Base-by-base conservation (phyloP, 2,329 filamentous ascomycete genomes). In the Paecilomyces variotii region DNA sequence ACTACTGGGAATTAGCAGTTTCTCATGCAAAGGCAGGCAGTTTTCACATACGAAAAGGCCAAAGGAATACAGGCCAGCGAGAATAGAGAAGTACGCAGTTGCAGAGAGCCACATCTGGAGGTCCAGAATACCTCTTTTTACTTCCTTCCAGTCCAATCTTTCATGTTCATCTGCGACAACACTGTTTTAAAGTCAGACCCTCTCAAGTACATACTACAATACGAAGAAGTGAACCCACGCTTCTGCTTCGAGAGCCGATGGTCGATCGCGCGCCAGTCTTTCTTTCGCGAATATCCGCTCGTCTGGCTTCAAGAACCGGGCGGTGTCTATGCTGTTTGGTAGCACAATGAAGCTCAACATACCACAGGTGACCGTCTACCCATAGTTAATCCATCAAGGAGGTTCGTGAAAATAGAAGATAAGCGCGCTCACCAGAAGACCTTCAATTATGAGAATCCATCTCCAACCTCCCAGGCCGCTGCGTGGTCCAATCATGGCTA, bases 371-470 rank as follows among this genome's bases (percentile, higher is more conserved):
- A 84, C 74, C 1, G 84, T 87, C 80, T 83, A 51, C 2, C 4
- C n/a, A 6, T 27, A 4, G 39, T 32, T 19, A n/a, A 28, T 63
- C 28, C 63, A 57, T 7, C 28, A 7, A 7, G 7, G 2, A 0
- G 27, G 54, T 35, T 50, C 10, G 4, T 26, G 27, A 4, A 6
- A 25, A 12, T 9, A 2, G 39, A 28, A 30, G 35, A 3, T 19
- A 50, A 10, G 7, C 30, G n/a, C 0, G 56, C 56, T 26, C 62
- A 71, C 71, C 66, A 74, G 56, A 12, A 74, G 66, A 0, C 84
- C 84, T 64, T 86, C 84, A 6, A 85, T 78, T 53, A 85, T 80
- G 58, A 87, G 82, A 14, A 87, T 85, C 82, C 82, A 87, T 30
- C 83, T 75, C 84, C 84, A 87, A 2, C 78, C 79, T 60, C 78